Evolutionary conservation across 495 filamentous ascomycete species (phyloP), one percentile per base, ranked within the genome.

Genomic region (Penicillium nucicola): DNA sequence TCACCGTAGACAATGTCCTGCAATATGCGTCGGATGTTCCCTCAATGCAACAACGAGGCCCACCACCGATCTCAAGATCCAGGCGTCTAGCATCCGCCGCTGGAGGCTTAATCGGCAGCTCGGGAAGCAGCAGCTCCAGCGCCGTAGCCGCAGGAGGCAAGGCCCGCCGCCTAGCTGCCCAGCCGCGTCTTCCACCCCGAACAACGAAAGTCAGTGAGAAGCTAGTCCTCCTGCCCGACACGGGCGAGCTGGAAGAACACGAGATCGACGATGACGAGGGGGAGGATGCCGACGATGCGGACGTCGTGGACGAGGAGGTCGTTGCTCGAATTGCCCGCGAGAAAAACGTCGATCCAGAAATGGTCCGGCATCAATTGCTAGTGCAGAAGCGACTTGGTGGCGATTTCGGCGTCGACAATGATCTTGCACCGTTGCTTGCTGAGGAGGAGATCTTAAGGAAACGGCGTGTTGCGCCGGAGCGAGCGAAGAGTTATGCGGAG

Each of bases 201-300:
- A 92, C 90, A 22, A 93, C 90, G 13, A 96, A 97, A 59, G 80
- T 96, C 39, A 93, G 87, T 60, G 90, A 97, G 75, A 97, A 97
- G 66, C 76, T 99, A 7, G 93, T 97, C 0, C 75, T 97, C n/a
- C 74, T 99, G 18, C 95, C 93, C 1, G 93, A 97, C 61, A 86
- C 92, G 2, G 71, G 77, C 4, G 70, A 68, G 7, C 69, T 74
- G 1, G 62, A 55, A 4, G 59, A 62, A 32, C 36, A 42, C 4
- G 51, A 67, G 50, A 30, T 42, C 13, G 25, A 56, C 36, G 56
- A 57, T 43, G 44, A 56, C n/a, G 53, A 67, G 25, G 52, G 65
- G 31, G 54, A 65, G 5, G 46, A 60, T 6, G 55, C 50, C 13
- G 50, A 65, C 14, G 49, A 62, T 50, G 54, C 42, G 38, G 82